A percentile compares a stretch with the other conserved stretches of the same genome.
phyloP scores from a whole-genome alignment of 495 filamentous ascomycete species.

The Tuber microsphaerosporum region DNA sequence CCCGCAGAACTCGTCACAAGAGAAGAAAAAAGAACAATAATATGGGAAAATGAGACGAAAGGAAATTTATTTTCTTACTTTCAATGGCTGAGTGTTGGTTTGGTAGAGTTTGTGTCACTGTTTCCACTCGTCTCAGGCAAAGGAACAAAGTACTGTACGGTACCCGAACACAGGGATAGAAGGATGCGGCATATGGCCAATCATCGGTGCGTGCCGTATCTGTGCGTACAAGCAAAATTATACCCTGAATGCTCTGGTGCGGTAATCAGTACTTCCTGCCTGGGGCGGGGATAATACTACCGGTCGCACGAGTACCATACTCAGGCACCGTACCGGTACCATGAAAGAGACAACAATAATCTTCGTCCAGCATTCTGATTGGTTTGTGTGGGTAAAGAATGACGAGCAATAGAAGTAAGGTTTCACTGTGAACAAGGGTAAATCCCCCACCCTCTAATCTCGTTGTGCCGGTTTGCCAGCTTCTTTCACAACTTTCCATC shows the following conservation, averaged over 20 bases:
- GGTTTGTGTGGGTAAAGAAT: background rate
- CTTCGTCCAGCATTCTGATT: background rate
- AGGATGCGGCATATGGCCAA: background rate
- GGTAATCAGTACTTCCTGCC: too few relatives aligned
- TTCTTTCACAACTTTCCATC: background rate
- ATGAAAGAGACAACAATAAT: background rate
- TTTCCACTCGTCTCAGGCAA: background rate
- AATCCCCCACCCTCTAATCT: constrained; percentile 4
- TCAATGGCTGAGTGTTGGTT: background rate
- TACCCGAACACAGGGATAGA: background rate
- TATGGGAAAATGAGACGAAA: background rate
- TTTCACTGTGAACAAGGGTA: background rate
- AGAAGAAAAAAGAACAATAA: background rate
- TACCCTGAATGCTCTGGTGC: background rate
- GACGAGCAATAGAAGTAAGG: background rate
- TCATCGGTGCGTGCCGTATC: background rate
- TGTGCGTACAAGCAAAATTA: background rate
- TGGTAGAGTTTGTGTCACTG: background rate
- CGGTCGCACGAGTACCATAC: too few relatives aligned
- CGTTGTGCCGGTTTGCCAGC: background rate
- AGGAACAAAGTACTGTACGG: background rate
- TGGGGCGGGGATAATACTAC: background rate
- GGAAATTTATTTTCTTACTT: background rate
- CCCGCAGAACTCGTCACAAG: background rate
- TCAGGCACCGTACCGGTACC: too few relatives aligned